Conservation (phyloP, 2,329 filamentous ascomycete species). For the Byssochlamys sp. region DNA sequence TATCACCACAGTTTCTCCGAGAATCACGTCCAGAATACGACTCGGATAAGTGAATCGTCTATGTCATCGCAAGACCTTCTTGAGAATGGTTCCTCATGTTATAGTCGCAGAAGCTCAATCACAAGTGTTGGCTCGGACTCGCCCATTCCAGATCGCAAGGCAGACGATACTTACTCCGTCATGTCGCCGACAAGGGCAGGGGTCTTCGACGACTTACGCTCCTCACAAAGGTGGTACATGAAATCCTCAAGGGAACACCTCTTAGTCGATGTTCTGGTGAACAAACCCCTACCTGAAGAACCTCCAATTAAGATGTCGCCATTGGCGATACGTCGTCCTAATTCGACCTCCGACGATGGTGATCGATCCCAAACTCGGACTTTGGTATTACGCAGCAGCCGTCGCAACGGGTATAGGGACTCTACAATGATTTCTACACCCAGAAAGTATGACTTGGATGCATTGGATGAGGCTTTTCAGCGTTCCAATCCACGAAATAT, state of each 20-base stretch:
- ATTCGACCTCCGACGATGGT: not conserved
- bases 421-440: not conserved
- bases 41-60: constrained; percentile 12
- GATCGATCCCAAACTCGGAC: constrained; percentile 2
- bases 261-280: constrained; percentile 18
- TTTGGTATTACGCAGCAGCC: not conserved
- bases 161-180: constrained; percentile 15
- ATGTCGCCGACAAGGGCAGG: constrained; percentile 15
- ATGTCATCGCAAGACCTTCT: constrained; percentile 15
- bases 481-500: constrained; percentile 6
- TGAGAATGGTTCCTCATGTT: constrained; percentile 27
- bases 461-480: constrained; percentile 18
- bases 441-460: constrained; percentile 9
- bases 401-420: not conserved
- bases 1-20: not conserved
- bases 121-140: constrained; percentile 23
- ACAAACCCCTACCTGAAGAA: constrained; percentile 33
- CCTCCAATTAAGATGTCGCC: constrained; percentile 23
- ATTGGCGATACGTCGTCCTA: constrained; percentile 14
- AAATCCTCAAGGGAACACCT: constrained; percentile 6
- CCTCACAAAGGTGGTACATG: constrained; percentile 1
- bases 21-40: not conserved
- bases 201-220: constrained; percentile 25
- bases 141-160: constrained; percentile 1
- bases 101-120: constrained; percentile 25